A percentile compares a stretch with the other conserved stretches of the same genome.
Evolutionary conservation across 495 filamentous ascomycete genomes (phyloP).

Genomic region (Daldinia decipiens): DNA sequence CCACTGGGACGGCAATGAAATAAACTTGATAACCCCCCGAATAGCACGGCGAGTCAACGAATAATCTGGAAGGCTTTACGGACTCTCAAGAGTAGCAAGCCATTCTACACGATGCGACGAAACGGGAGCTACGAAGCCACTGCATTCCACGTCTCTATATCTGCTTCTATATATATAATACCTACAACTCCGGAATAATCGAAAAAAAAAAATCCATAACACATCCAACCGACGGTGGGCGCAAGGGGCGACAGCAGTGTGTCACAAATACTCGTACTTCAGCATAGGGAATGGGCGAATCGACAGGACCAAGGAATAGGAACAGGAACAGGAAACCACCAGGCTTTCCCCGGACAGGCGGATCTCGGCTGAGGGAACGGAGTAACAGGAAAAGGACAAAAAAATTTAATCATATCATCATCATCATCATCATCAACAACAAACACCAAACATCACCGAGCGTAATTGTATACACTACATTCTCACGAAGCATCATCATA

Average conservation of each 20-base stretch:
- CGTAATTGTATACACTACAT: conserved; percentile 42
- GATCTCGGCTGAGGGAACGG: conserved; percentile 6
- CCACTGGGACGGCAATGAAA: not conserved
- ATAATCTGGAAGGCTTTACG: not conserved
- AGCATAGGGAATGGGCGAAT: not conserved
- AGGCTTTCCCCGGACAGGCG: conserved; percentile 4
- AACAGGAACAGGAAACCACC: conserved; percentile 5
- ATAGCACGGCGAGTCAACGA: not conserved
- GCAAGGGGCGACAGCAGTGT: conserved; percentile 1
- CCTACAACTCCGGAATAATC: conserved; percentile 5
- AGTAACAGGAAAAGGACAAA: conserved; percentile 22
- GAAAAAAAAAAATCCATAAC: conserved; percentile 1
- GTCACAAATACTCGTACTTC: conserved; percentile 14
- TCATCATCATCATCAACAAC: conserved; percentile 1
- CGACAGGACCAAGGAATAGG: conserved; percentile 3
- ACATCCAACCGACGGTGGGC: conserved; percentile 23
- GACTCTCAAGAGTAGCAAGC: not conserved
- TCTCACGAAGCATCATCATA: conserved; percentile 41
- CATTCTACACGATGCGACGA: conserved; percentile 1
- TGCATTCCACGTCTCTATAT: not conserved
- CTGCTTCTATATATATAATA: conserved; percentile 3
- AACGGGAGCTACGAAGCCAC: conserved; percentile 1
- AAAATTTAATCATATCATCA: conserved; percentile 10
- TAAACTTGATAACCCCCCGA: not conserved
- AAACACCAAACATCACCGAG: conserved; percentile 29